A percentile compares a stretch with the other conserved stretches of the same genome.
phyloP scores from a whole-genome alignment of 1,139 yeast genomes.

The Kodamaea fungicola region DNA sequence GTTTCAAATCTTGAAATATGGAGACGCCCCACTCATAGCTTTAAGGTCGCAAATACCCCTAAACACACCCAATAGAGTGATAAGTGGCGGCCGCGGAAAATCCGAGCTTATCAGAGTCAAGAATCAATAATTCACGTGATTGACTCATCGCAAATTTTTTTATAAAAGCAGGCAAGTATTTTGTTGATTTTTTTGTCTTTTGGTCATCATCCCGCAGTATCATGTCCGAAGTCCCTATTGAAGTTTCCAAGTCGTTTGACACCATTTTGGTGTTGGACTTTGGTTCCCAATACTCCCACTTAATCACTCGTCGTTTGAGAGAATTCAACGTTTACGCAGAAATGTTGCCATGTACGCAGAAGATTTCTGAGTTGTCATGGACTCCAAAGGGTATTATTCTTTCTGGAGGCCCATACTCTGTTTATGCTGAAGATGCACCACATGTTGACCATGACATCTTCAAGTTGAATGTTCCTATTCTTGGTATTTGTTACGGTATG shows the following conservation, averaged over 20 bases:
- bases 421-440: slow-evolving; percentile 91
- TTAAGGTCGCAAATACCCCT: too few relatives aligned
- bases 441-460: slow-evolving; percentile 95
- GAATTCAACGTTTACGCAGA: slow-evolving; percentile 98
- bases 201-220: slow-evolving; percentile 2
- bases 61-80: neutral
- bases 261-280: slow-evolving; percentile 96
- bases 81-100: neutral
- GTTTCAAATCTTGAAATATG: too few relatives aligned
- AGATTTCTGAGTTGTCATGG: slow-evolving; percentile 87
- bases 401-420: slow-evolving; percentile 98
- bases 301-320: slow-evolving; percentile 95
- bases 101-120: neutral
- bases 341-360: slow-evolving; percentile 98
- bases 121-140: neutral
- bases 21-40: too few relatives aligned
- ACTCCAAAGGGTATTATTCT: slow-evolving; percentile 94
- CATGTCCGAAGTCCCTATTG: slow-evolving; percentile 38
- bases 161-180: neutral
- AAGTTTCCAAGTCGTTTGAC: slow-evolving; percentile 85
- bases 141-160: neutral
- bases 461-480: slow-evolving; percentile 85
- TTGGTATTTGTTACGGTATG: slow-evolving; percentile 99
- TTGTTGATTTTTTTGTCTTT: slow-evolving; percentile 1
- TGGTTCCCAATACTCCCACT: slow-evolving; percentile 97